Evolutionary conservation across 371 early-diverging fungal genomes (phyloP).

Genomic region (Coemansia sp.): DNA sequence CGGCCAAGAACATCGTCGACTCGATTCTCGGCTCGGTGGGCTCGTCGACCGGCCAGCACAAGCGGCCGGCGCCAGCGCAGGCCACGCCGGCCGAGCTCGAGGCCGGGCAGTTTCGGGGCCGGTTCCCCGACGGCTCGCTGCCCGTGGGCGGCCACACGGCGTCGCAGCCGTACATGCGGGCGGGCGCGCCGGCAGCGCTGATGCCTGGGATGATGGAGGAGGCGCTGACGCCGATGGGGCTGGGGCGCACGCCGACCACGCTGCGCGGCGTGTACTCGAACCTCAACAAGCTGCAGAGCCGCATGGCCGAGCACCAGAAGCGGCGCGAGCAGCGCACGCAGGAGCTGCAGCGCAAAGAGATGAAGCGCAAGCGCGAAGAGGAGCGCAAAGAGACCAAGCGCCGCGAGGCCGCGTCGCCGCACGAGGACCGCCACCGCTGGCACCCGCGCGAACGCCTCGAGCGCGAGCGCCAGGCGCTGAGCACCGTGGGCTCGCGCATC

Average conservation of each 20-base stretch:
- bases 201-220: conserved; percentile 1
- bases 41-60: conserved; percentile 23
- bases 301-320: conserved; percentile 46
- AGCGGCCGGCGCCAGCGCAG: neutral
- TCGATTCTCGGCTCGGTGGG: conserved; percentile 40
- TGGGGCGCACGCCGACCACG: conserved; percentile 25
- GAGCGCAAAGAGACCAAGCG: conserved; percentile 21
- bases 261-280: conserved; percentile 48
- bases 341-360: conserved; percentile 16
- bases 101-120: conserved; percentile 14
- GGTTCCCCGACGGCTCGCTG: neutral
- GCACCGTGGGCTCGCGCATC: conserved; percentile 21
- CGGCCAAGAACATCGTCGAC: conserved; percentile 44
- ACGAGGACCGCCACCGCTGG: neutral
- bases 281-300: conserved; percentile 42
- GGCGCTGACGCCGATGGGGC: conserved; percentile 8
- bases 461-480: conserved; percentile 8
- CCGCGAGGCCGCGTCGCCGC: neutral
- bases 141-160: neutral
- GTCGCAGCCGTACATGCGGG: too few species aligned
- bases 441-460: conserved; percentile 9
- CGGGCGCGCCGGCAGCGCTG: neutral
- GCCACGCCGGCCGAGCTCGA: conserved; percentile 37
- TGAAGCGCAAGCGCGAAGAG: conserved; percentile 16
- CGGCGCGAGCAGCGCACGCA: conserved; percentile 40